Evolutionary conservation across 1,284 basidiomycete species (phyloP), one percentile per base, ranked within the genome.

Genomic region (Bjerkandera adusta): DNA sequence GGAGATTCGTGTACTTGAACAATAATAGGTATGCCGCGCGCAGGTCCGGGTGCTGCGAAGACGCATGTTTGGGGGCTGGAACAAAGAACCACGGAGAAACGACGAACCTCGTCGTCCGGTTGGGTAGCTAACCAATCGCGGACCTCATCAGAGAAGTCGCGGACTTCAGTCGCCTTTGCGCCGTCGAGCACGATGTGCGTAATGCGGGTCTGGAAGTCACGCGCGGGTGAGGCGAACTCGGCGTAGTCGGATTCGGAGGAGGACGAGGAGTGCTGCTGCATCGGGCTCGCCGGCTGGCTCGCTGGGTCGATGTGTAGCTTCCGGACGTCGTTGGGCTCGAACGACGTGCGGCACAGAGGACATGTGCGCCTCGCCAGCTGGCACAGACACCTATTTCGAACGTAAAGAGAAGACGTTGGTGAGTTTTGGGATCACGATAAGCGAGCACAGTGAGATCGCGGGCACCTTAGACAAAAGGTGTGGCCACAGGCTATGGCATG

Each of bases 401-500:
- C 12, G 26, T 24, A 38, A 10, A 24, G 42, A 25, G 33, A 43
- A 46, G 37, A 27, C 22, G 13, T n/a, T 12, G 37, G 38, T 36
- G 13, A 42, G 37, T 20, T 12, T 12, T 12, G 30, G 11, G 21
- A 16, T 16, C 8, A 21, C 11, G 42, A 45, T 41, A 49, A 29
- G 33, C 7, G 38, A 32, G 15, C 25, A 48, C 44, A 45, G 48
- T 43, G 45, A 36, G 16, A 41, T 51, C 25, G 21, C 29, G 46
- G 10, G 45, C 35, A 64, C 64, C 59, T 58, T 36, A 55, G 46
- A 43, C 64, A 75, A 60, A 76, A 74, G 36, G 68, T 66, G 47
- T 76, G 73, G 8, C 73, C 73, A 36, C 73, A 76, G 18, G 65
- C 32, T 50, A 76, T 73, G 46, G 65, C 60, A 50, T 73, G 66